Evolutionary conservation across 164 flowering plant genomes (phyloP).

Genomic region (Santalum album): DNA sequence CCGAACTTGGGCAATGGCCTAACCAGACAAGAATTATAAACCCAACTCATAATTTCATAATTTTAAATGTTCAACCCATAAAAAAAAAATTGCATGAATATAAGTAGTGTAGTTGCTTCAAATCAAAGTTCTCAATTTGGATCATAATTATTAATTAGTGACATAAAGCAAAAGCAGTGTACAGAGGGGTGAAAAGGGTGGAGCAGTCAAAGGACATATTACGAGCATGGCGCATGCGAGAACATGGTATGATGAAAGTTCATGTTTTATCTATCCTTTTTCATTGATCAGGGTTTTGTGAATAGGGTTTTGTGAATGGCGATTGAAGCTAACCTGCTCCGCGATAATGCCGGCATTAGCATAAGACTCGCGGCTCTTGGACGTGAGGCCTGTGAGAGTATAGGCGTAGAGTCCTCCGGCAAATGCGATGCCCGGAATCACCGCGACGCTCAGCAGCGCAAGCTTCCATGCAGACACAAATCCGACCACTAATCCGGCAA

Average conservation of each 20-base stretch:
- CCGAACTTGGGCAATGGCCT: slow-evolving; percentile 97
- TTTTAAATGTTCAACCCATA: too few relatives aligned
- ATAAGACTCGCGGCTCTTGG: slow-evolving; percentile 89
- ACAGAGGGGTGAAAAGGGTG: too few relatives aligned
- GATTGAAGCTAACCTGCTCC: slow-evolving; percentile 58
- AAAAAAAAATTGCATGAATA: too few relatives aligned
- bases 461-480: slow-evolving; percentile 93
- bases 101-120: too few relatives aligned
- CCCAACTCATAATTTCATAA: too few relatives aligned
- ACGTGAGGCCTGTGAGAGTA: slow-evolving; percentile 87
- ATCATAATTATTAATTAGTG: too few relatives aligned
- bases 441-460: slow-evolving; percentile 88
- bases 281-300: not conserved
- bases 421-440: slow-evolving; percentile 95
- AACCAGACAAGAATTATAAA: not conserved
- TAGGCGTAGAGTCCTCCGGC: slow-evolving; percentile 94
- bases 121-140: too few relatives aligned
- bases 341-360: slow-evolving; percentile 88
- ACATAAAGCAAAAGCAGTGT: not conserved
- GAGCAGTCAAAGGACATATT: too few relatives aligned
- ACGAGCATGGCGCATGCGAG: slow-evolving; percentile 5
- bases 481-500: slow-evolving; percentile 98
- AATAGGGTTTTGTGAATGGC: not conserved
- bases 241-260: slow-evolving; percentile 2
- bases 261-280: too few relatives aligned